A percentile compares a stretch with the other conserved stretches of the same genome.
phyloP scores from a whole-genome alignment of 2,329 filamentous ascomycete species.

The Colletotrichum filicis region DNA sequence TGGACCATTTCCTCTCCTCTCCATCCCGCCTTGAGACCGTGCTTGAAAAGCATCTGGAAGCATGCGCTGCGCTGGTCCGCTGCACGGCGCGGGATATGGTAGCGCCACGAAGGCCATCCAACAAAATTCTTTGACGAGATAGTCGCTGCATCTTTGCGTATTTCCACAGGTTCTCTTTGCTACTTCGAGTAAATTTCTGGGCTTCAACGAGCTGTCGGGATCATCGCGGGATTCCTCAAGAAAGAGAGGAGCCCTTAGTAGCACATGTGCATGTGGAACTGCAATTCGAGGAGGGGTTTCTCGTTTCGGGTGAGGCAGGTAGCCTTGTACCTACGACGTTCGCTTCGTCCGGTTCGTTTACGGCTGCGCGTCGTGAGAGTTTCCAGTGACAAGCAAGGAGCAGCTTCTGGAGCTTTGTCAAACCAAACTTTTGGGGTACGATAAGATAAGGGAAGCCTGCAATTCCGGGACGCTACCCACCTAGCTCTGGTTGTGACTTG shows the following conservation, averaged over 20 bases:
- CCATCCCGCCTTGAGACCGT: conserved; percentile 35
- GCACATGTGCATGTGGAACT: conserved; percentile 13
- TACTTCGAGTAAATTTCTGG: conserved; percentile 1
- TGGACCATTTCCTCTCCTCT: conserved; percentile 82
- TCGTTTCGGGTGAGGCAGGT: not conserved
- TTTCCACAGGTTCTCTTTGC: not conserved
- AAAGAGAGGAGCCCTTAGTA: conserved; percentile 1
- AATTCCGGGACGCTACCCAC: not conserved
- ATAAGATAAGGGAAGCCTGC: conserved; percentile 22
- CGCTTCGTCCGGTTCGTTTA: not conserved
- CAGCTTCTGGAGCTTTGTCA: conserved; percentile 11
- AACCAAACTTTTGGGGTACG: not conserved
- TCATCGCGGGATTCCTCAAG: conserved; percentile 15
- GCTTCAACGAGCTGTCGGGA: not conserved
- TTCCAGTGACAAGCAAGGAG: not conserved
- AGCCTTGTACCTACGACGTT: not conserved
- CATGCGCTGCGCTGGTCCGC: not conserved
- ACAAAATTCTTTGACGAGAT: conserved; percentile 2
- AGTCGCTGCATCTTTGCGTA: conserved; percentile 19
- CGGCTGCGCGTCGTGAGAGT: not conserved
- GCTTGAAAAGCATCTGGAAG: conserved; percentile 40
- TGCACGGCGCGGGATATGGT: not conserved
- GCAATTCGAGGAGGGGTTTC: not conserved
- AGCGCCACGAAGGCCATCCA: conserved; percentile 3
- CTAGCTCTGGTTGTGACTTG: not conserved